A percentile compares a stretch with the other conserved stretches of the same genome.
phyloP scores from a whole-genome alignment of 1,139 yeast genomes.

The Nakaseomyces kungkrabaensis region DNA sequence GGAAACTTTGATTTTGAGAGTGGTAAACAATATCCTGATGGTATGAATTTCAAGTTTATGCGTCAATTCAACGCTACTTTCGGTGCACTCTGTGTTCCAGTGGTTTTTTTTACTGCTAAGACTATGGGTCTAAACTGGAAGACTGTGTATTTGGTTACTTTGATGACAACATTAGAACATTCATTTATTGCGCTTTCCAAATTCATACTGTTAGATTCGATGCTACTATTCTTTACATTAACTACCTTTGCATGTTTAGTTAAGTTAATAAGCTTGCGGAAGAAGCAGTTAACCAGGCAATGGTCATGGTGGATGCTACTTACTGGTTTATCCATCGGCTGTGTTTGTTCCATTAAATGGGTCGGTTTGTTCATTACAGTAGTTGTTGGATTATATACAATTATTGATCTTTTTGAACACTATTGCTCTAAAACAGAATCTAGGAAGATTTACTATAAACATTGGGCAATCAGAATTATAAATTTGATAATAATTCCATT shows the following conservation, averaged over 20 bases:
- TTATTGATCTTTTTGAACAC: constrained; percentile 62
- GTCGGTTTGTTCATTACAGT: constrained; percentile 84
- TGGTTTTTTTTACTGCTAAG: constrained; percentile 52
- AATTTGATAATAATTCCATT: constrained; percentile 68
- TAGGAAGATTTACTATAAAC: constrained; percentile 39
- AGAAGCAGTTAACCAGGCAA: constrained; percentile 34
- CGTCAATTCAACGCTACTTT: constrained; percentile 57
- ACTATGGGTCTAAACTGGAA: constrained; percentile 36
- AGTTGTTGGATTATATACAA: constrained; percentile 76
- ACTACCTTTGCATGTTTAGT: constrained; percentile 49
- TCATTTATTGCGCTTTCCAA: constrained; percentile 57
- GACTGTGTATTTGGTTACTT: constrained; percentile 44
- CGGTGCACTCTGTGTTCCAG: constrained; percentile 53
- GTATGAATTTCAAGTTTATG: constrained; percentile 48
- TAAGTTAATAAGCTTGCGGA: constrained; percentile 41
- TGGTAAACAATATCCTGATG: constrained; percentile 46
- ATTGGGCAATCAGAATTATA: constrained; percentile 65
- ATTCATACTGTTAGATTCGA: constrained; percentile 65
- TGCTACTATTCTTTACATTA: constrained; percentile 60
- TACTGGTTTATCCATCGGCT: constrained; percentile 79
- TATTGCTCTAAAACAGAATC: constrained; percentile 37
- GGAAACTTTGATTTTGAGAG: constrained; percentile 60
- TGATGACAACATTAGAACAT: constrained; percentile 58
- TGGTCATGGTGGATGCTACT: constrained; percentile 52
- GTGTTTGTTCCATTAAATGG: constrained; percentile 92